phyloP scores from a whole-genome alignment of 495 filamentous ascomycete species.

The Aspergillus campestris region DNA sequence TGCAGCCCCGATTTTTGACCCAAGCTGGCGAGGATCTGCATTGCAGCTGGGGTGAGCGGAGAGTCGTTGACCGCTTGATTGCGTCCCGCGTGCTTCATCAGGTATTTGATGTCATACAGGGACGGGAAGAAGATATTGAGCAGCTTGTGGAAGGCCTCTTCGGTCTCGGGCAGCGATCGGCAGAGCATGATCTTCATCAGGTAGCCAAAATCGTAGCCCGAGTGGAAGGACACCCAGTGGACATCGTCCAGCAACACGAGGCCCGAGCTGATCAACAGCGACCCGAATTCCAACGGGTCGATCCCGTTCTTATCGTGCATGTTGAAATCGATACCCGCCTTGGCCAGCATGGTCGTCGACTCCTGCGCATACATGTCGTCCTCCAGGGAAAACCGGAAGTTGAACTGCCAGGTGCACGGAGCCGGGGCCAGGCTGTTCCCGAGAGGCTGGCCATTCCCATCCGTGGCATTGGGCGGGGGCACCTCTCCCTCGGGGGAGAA shows the following conservation, averaged over 20 bases:
- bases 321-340: slow-evolving; percentile 80
- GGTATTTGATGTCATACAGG: slow-evolving; percentile 92
- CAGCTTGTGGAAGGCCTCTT: slow-evolving; percentile 73
- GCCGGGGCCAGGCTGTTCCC: slow-evolving; percentile 53
- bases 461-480: slow-evolving; percentile 58
- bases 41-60: slow-evolving; percentile 52
- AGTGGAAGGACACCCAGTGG: slow-evolving; percentile 94
- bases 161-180: slow-evolving; percentile 73
- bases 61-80: slow-evolving; percentile 50
- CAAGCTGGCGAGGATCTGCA: slow-evolving; percentile 65
- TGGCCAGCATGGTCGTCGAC: slow-evolving; percentile 79
- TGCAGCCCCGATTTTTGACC: slow-evolving; percentile 84
- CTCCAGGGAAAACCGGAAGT: slow-evolving; percentile 91
- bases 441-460: slow-evolving; percentile 42
- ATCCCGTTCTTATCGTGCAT: slow-evolving; percentile 83
- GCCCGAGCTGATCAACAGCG: slow-evolving; percentile 82
- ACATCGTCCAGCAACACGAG: slow-evolving; percentile 83
- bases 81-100: slow-evolving; percentile 79
- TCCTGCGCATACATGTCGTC: slow-evolving; percentile 95
- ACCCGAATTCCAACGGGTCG: slow-evolving; percentile 77
- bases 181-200: slow-evolving; percentile 85
- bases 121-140: slow-evolving; percentile 87
- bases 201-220: slow-evolving; percentile 98
- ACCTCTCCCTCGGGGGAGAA: slow-evolving; percentile 83
- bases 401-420: slow-evolving; percentile 96